A percentile compares a stretch with the other conserved stretches of the same genome.
Conservation (phyloP, 148 eudicot genomes). For the Rhododendron williamsianum region DNA sequence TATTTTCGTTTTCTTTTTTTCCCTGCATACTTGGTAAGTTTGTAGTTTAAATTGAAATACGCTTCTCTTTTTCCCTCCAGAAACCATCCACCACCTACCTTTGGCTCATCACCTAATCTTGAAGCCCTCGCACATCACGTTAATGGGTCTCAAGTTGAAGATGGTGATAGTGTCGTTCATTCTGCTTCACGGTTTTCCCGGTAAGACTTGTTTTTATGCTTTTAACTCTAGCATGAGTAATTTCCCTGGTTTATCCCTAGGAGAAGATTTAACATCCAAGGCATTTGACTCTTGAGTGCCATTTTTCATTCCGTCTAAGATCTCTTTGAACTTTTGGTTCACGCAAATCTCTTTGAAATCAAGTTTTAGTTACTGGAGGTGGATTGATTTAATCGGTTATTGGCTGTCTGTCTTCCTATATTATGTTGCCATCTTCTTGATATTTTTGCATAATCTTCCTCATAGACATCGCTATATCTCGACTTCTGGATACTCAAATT, state of each 20-base stretch:
- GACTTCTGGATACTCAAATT: neutral
- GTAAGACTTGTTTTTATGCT: conserved; percentile 13
- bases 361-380: neutral
- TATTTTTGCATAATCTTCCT: neutral
- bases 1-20: neutral
- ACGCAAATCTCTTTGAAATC: neutral
- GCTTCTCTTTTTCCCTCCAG: conserved; percentile 17
- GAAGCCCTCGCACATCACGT: conserved; percentile 28
- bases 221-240: neutral
- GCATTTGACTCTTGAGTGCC: neutral
- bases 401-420: neutral
- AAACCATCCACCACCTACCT: conserved; percentile 46
- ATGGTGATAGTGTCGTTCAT: conserved; percentile 37
- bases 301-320: neutral
- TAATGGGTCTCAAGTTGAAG: conserved; percentile 29
- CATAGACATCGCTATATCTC: neutral
- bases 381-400: neutral
- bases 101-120: conserved; percentile 40
- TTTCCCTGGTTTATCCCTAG: neutral
- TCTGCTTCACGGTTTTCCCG: conserved; percentile 15
- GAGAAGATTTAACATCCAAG: neutral
- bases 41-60: conserved; percentile 1
- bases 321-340: neutral
- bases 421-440: neutral
- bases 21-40: neutral